Conservation (phyloP, 2,329 filamentous ascomycete species). For the Chaetomiaceae sp. region DNA sequence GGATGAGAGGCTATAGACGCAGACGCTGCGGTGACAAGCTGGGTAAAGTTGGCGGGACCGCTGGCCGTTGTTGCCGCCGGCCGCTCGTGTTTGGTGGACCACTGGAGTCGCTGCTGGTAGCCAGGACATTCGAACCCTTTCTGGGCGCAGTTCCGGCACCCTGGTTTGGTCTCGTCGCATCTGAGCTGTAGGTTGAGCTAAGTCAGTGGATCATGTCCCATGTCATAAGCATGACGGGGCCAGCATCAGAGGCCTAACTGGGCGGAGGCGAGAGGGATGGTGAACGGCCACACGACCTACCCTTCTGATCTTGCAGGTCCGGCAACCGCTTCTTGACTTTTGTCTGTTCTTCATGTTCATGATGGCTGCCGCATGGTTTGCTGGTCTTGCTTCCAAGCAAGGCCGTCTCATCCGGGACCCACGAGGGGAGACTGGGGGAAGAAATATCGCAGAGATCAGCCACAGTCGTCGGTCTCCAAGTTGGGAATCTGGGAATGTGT, state of each 20-base stretch:
- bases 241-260: background rate
- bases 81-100: conserved; percentile 27
- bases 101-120: conserved; percentile 26
- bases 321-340: conserved; percentile 26
- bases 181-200: conserved; percentile 21
- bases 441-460: conserved; percentile 8
- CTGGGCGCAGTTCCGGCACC: conserved; percentile 24
- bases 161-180: conserved; percentile 26
- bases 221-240: background rate
- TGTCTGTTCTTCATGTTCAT: conserved; percentile 24
- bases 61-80: conserved; percentile 13
- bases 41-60: conserved; percentile 24
- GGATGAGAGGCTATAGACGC: conserved; percentile 20
- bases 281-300: conserved; percentile 19
- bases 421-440: conserved; percentile 1
- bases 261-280: background rate
- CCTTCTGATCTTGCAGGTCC: conserved; percentile 25
- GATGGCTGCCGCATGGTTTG: conserved; percentile 6
- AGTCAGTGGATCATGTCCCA: conserved; percentile 6
- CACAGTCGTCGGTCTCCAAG: no score
- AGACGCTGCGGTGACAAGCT: conserved; percentile 26
- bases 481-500: no score
- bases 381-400: background rate
- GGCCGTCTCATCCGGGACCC: background rate
- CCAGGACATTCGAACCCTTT: conserved; percentile 25